Conservation (phyloP, 1,284 basidiomycete genomes). For the Melanopsichium pennsylvanicum region DNA sequence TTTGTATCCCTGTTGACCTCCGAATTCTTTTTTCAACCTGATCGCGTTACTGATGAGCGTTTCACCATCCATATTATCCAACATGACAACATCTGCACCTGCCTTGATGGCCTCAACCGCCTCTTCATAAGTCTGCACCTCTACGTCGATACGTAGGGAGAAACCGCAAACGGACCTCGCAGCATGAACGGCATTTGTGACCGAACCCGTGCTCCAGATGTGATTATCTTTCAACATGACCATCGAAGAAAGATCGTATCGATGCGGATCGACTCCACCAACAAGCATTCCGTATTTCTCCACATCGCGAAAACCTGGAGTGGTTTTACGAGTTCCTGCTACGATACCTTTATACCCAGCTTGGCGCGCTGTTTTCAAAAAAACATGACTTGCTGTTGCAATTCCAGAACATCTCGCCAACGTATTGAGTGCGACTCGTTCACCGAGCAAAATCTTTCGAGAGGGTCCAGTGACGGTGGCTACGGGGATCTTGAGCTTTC, state of each 20-base stretch:
- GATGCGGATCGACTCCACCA: constrained; percentile 93
- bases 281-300: constrained; percentile 99
- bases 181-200: constrained; percentile 83
- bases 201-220: constrained; percentile 95
- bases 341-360: constrained; percentile 87
- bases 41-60: constrained; percentile 53
- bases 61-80: constrained; percentile 72
- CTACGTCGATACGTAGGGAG: constrained; percentile 89
- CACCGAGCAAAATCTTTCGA: constrained; percentile 87
- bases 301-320: constrained; percentile 92
- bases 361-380: constrained; percentile 80
- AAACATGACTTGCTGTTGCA: constrained; percentile 85
- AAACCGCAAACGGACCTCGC: constrained; percentile 92
- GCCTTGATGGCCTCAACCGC: constrained; percentile 95
- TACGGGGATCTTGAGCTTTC: constrained; percentile 74
- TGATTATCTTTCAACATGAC: constrained; percentile 99
- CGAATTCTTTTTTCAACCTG: constrained; percentile 43
- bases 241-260: constrained; percentile 97
- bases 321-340: constrained; percentile 96
- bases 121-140: constrained; percentile 86
- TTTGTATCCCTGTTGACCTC: constrained; percentile 15
- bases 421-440: constrained; percentile 91
- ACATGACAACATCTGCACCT: constrained; percentile 96
- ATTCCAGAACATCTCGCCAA: constrained; percentile 95
- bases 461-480: constrained; percentile 91